A percentile compares a stretch with the other conserved stretches of the same genome.
Conservation (phyloP, 768 basidiomycete species). For the Macrolepiota dolichaula region DNA sequence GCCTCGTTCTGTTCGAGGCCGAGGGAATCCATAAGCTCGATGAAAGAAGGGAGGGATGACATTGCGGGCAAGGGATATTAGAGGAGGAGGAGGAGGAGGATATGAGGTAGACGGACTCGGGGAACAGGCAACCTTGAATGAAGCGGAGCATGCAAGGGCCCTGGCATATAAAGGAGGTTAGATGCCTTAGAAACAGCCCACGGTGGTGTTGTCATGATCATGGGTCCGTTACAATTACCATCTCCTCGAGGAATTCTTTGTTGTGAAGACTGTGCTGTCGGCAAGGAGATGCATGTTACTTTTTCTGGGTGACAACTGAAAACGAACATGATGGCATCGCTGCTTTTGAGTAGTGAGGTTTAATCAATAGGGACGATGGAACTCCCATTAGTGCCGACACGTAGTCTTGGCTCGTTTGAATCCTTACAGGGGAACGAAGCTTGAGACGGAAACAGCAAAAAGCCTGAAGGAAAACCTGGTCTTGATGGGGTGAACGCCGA, state of each 20-base stretch:
- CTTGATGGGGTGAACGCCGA: background rate
- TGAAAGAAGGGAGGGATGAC: constrained; percentile 81
- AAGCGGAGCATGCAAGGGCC: constrained; percentile 17
- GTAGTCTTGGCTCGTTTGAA: background rate
- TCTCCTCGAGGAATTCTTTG: constrained; percentile 10
- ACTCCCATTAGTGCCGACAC: background rate
- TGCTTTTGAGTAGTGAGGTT: background rate
- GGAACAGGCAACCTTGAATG: constrained; percentile 35
- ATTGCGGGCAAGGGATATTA: constrained; percentile 34
- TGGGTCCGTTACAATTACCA: constrained; percentile 14
- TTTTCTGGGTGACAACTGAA: constrained; percentile 11
- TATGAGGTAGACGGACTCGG: constrained; percentile 21
- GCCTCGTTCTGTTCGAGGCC: constrained; percentile 55
- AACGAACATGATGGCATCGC: constrained; percentile 9
- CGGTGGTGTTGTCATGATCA: constrained; percentile 49
- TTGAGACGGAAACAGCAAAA: background rate
- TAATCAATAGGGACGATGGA: background rate
- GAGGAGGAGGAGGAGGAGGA: constrained; percentile 23
- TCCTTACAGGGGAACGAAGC: background rate
- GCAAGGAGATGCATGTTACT: constrained; percentile 51
- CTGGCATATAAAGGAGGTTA: constrained; percentile 37
- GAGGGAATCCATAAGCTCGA: constrained; percentile 82
- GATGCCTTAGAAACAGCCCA: constrained; percentile 53
- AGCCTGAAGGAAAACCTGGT: background rate
- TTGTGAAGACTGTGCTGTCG: constrained; percentile 34